Evolutionary conservation across 2,329 filamentous ascomycete species (phyloP), one percentile per base, ranked within the genome.

Genomic region (Diaporthe amygdali): DNA sequence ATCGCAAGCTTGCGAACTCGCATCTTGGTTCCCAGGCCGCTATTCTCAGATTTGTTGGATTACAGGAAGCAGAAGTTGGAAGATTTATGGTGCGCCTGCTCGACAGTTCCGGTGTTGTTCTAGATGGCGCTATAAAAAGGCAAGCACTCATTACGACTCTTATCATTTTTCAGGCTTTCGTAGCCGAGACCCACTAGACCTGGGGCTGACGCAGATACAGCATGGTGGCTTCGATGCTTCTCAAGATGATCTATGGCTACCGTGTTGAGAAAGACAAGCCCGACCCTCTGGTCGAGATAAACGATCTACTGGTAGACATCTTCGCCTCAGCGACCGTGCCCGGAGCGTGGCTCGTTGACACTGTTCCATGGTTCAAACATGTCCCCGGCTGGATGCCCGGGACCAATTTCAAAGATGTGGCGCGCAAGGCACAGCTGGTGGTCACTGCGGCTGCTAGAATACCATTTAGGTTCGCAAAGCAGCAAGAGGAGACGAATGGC

Each of bases 221-320:
- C n/a, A 41, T 27, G 22, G 76, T 76, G 0, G 74, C 74, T 14
- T 71, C 76, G 1, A 73, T 77, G 4, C 75, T 80, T 25, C 72
- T 79, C 1, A 76, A 77, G 9, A 75, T 78, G 0, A 27, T 74
- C 8, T 80, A 80, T 41, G 78, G 77, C n/a, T 80, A 81, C 63
- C 75, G 71, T 2, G 68, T 75, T 7, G 74, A 77, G 14, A 54
- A 75, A 14, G 56, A 75, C 8, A 61, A 59, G n/a, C 34, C 51
- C 3, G 79, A 81, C 27, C 75, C 74, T 1, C 67, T 80, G 3
- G 71, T 79, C 15, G 20, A 72, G 2, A 32, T 76, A 8, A 73
- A 71, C 22, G 72, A 75, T 25, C 52, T 63, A 14, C 69, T 75
- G 1, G 73, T 79, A 49, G 70, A 67, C 0, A 70, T 76, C 2